Base-by-base conservation (phyloP, 192 early-diverging fungal genomes). In the Podila minutissima region DNA sequence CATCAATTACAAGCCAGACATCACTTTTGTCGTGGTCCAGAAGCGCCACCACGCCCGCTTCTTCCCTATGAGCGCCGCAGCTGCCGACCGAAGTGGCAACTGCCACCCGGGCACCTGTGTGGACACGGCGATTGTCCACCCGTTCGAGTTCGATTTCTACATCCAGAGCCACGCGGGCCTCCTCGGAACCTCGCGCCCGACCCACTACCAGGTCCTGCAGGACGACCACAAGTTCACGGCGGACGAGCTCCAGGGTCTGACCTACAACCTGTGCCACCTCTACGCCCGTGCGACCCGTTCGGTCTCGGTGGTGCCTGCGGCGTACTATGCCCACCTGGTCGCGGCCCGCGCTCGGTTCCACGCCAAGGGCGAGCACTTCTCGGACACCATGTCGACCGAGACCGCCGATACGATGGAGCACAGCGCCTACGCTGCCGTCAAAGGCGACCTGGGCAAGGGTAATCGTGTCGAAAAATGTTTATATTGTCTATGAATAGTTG, bases 271-370 rank as follows among this genome's bases (percentile, higher is more conserved):
- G 37, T 98, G 97, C 82, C 97, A 96, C 69, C 82, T 96, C 20
- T 98, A 96, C 74, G 94, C 93, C 32, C 89, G 96, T 46, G 93
- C 93, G 37, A 98, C 96, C 0, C 89, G 96, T n/a, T 88, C 92
- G 0, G 97, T 99, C 1, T 95, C 93, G 7, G 85, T 98, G 49
- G 83, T 91, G 0, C 95, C 96, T 8, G 94, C 97, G 0, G 96
- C 92, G 3, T 99, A 98, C 86, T 97, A 98, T 74, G 96, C 97
- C 7, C 93, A 98, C 84, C 76, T 97, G n/a, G 92, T 97, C 7
- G 94, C 94, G 20, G 90, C 89, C 24, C 86, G 95, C 19, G 96
- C 95, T 0, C 90, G 95, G 50, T 97, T 93, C 89, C 97, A 97
- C 71, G 79, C 88, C 10, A 84, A 84, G 17, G 92, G 91, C 10